Evolutionary conservation across 140 eudicot genomes (phyloP), one percentile per base, ranked within the genome.

Genomic region (Oenanthe javanica): DNA sequence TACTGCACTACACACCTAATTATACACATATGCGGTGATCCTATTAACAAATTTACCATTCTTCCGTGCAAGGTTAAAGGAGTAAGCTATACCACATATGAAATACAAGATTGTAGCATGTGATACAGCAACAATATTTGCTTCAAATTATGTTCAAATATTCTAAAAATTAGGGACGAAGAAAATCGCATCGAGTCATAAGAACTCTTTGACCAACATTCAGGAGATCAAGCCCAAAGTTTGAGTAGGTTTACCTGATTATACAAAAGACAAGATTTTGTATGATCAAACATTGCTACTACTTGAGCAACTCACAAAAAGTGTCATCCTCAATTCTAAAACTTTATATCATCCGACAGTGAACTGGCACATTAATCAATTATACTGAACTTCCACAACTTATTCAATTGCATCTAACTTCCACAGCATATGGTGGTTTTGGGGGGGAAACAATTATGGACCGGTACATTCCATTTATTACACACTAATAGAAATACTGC

Each of bases 121-220:
- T 55, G n/a, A 83, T 89, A 89, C 43, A 67, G 46, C 43, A 69
- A 38, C 40, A 36, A 36, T 36, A 36, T 36, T 36, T 36, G 40
- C 40, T 36, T 36, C 40, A 36, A 38, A 69, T 36, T 69, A 36
- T 13, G 47, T 67, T 67, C 47, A 69, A 36, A 19, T 69, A 38
- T 4, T 36, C 14, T 19, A 4, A 38, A 31, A 69, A 14, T 14
- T 27, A 69, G 11, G 15, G 31, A 27, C 19, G 31, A 11, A 36
- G 45, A 11, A 11, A 10, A 23, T 66, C 11, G 19, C 72, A 27
- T 66, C 16, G 40, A 27, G 18, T 27, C 72, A 36, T 71, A 36
- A 15, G 50, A 42, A 9, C 9, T 19, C 23, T 59, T 21, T 59
- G 67, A 4, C 67, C 12, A 59, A 45, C 14, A 40, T 31, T 72